These are phyloP conservation scores for Barnettozyma wickerhamii DNA, from an alignment of 805 yeast genomes.

Conservation along the genomic window DNA sequence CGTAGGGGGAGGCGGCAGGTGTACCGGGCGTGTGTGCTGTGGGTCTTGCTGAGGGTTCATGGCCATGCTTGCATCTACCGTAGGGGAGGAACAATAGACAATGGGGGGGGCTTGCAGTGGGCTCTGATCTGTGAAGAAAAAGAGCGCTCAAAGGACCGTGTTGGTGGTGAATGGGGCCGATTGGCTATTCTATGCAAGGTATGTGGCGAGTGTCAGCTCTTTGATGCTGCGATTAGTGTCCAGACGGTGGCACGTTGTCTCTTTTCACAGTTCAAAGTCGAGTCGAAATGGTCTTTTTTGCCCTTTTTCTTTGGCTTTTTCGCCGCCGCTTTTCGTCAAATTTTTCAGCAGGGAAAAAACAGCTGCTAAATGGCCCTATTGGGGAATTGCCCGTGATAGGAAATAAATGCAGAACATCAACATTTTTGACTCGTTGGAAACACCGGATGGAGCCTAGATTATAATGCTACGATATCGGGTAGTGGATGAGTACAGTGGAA, in stretches of 20 bases:
- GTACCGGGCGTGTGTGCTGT: constrained; percentile 1
- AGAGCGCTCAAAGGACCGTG: background rate
- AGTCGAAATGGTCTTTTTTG: no score
- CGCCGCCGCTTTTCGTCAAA: background rate
- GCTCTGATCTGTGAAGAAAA: background rate
- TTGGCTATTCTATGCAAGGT: no score
- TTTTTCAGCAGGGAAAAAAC: background rate
- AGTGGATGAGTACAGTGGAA: no score
- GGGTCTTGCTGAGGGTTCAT: constrained; percentile 1
- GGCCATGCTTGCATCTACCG: constrained; percentile 7
- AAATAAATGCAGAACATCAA: no score
- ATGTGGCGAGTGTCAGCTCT: no score
- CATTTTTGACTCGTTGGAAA: no score
- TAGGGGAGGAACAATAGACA: background rate
- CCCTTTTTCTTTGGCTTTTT: background rate
- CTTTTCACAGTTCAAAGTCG: no score
- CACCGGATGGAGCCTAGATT: no score
- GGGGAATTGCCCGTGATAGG: background rate
- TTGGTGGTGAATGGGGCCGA: background rate
- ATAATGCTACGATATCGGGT: no score
- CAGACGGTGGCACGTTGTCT: no score
- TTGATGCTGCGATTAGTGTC: no score
- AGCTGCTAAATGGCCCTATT: no score
- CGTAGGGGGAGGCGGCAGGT: background rate
- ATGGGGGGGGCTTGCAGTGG: background rate